These are phyloP conservation scores for Lotus japonicus DNA, from an alignment of 306 rosid species.

Conservation along the genomic window DNA sequence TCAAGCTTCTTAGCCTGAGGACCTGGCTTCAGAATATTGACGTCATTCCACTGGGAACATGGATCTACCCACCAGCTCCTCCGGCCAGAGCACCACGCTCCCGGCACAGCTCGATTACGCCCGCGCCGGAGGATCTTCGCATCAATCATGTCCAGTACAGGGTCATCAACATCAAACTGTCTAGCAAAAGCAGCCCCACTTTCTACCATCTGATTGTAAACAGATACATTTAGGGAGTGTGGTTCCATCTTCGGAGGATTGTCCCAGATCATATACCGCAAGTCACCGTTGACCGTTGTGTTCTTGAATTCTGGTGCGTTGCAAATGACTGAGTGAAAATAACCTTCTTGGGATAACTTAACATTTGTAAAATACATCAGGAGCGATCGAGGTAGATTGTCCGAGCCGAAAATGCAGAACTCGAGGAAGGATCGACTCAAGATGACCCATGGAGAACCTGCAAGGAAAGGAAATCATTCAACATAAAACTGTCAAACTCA, in stretches of 20 bases:
- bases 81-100: slow-evolving; percentile 81
- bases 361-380: slow-evolving; percentile 80
- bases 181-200: slow-evolving; percentile 85
- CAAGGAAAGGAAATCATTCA: slow-evolving; percentile 28
- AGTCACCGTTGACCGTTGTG: slow-evolving; percentile 67
- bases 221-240: slow-evolving; percentile 46
- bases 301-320: slow-evolving; percentile 75
- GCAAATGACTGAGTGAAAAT: slow-evolving; percentile 78
- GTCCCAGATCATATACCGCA: slow-evolving; percentile 83
- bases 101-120: slow-evolving; percentile 38
- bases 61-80: slow-evolving; percentile 74
- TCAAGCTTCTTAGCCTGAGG: slow-evolving; percentile 63
- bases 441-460: slow-evolving; percentile 88
- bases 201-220: slow-evolving; percentile 53
- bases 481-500: not conserved
- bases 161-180: slow-evolving; percentile 50
- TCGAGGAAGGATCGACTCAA: slow-evolving; percentile 71
- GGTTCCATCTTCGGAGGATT: slow-evolving; percentile 82
- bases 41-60: slow-evolving; percentile 73
- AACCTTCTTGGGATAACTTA: slow-evolving; percentile 68
- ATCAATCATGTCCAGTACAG: slow-evolving; percentile 63
- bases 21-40: slow-evolving; percentile 52
- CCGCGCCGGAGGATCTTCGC: slow-evolving; percentile 55
- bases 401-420: slow-evolving; percentile 81
- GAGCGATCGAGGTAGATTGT: slow-evolving; percentile 72